phyloP scores from a whole-genome alignment of 805 yeast genomes.

The Saturnispora halmiae region DNA sequence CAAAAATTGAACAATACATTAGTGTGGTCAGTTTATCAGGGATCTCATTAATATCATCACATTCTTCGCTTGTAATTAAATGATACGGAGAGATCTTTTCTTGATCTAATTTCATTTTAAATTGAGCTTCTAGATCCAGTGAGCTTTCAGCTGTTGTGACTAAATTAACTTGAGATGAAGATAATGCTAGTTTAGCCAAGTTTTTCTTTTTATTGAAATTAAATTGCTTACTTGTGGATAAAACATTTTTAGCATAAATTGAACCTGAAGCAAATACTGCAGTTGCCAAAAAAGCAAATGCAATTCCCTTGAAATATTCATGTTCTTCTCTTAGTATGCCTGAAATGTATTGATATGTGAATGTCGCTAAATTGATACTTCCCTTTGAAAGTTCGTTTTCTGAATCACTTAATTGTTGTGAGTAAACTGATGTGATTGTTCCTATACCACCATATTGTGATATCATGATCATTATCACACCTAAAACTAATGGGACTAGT shows the following conservation, averaged over 20 bases:
- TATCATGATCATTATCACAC: slow-evolving; percentile 43
- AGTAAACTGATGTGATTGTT: slow-evolving; percentile 2
- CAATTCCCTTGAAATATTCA: slow-evolving; percentile 38
- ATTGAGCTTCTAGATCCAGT: slow-evolving; percentile 11
- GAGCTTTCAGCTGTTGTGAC: slow-evolving; percentile 1
- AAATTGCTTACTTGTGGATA: slow-evolving; percentile 35
- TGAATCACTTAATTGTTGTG: slow-evolving; percentile 8
- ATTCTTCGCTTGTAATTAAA: no score
- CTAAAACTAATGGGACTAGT: slow-evolving; percentile 41
- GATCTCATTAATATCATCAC: slow-evolving; percentile 11
- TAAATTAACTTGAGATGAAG: slow-evolving; percentile 9
- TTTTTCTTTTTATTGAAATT: slow-evolving; percentile 10
- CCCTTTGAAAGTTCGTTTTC: slow-evolving; percentile 1
- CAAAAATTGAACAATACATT: slow-evolving; percentile 68
- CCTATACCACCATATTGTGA: slow-evolving; percentile 19
- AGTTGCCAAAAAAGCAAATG: slow-evolving; percentile 59
- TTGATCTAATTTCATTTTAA: not conserved
- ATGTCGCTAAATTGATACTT: slow-evolving; percentile 4
- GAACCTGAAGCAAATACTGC: slow-evolving; percentile 77
- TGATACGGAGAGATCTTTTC: no score
- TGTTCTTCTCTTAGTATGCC: slow-evolving; percentile 8
- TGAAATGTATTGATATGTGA: slow-evolving; percentile 3
- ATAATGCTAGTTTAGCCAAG: slow-evolving; percentile 8
- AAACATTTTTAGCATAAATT: slow-evolving; percentile 72
- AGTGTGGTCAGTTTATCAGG: slow-evolving; percentile 79